Conservation (phyloP, 805 yeast species). For the Ogataea polymorpha region DNA sequence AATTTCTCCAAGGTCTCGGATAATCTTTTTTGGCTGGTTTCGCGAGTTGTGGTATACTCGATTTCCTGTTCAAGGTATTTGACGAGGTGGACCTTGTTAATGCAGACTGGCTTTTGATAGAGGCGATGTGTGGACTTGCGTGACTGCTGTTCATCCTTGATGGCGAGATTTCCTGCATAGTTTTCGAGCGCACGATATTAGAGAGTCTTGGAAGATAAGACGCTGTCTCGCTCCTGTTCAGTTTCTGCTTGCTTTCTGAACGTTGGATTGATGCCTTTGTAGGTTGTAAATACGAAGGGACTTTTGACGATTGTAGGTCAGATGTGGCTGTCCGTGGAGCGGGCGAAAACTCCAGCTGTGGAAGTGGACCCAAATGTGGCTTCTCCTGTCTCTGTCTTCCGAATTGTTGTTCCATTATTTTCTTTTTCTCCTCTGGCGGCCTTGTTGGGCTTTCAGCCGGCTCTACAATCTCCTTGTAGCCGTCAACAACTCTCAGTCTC, state of each 20-base stretch:
- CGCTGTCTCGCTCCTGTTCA: slow-evolving; percentile 1
- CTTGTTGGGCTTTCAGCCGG: slow-evolving; percentile 30
- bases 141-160: slow-evolving; percentile 9
- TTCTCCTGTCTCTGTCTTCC: slow-evolving; percentile 7
- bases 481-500: slow-evolving; percentile 23
- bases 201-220: slow-evolving; percentile 7
- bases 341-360: slow-evolving; percentile 6
- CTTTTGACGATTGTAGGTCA: slow-evolving; percentile 1
- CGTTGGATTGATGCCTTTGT: slow-evolving; percentile 16
- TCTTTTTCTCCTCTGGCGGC: slow-evolving; percentile 23
- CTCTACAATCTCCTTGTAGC: slow-evolving; percentile 25
- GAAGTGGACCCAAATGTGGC: slow-evolving; percentile 5
- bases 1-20: slow-evolving; percentile 20
- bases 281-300: slow-evolving; percentile 22
- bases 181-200: slow-evolving; percentile 16
- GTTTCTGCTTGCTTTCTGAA: slow-evolving; percentile 12
- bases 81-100: slow-evolving; percentile 3
- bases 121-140: background rate
- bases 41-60: slow-evolving; percentile 16
- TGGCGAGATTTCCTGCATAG: slow-evolving; percentile 22
- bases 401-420: slow-evolving; percentile 22
- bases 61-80: slow-evolving; percentile 3
- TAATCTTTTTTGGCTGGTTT: slow-evolving; percentile 8
- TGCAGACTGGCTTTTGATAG: background rate
- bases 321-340: background rate